These are phyloP conservation scores for Senna siamea DNA, from an alignment of 306 rosid species.

Conservation along the genomic window DNA sequence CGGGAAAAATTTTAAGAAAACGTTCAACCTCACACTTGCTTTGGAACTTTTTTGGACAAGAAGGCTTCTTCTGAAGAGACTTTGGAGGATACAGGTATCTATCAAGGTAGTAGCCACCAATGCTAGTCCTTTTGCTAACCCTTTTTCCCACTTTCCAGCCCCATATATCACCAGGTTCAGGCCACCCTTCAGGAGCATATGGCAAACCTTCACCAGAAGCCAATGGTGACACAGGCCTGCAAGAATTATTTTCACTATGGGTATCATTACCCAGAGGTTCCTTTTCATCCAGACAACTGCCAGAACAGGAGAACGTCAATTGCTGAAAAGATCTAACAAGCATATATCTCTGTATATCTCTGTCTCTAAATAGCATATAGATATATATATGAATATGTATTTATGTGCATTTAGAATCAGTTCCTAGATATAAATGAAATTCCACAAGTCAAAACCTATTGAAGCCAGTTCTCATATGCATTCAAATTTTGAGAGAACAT, in stretches of 20 bases:
- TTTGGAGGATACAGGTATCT: slow-evolving; percentile 60
- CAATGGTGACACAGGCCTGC: slow-evolving; percentile 44
- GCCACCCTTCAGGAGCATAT: slow-evolving; percentile 79
- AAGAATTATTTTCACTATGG: slow-evolving; percentile 39
- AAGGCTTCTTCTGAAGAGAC: slow-evolving; percentile 29
- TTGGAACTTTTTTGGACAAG: slow-evolving; percentile 37
- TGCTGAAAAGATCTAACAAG: neutral
- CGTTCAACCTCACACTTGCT: slow-evolving; percentile 61
- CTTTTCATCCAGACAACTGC: slow-evolving; percentile 13
- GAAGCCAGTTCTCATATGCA: too few relatives aligned
- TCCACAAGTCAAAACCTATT: too few relatives aligned
- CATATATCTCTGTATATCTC: too few relatives aligned
- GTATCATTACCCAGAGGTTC: slow-evolving; percentile 43
- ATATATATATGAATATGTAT: too few relatives aligned
- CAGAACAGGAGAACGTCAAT: slow-evolving; percentile 8
- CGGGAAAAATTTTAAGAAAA: slow-evolving; percentile 53
- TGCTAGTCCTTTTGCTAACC: too few relatives aligned
- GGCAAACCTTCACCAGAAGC: slow-evolving; percentile 72
- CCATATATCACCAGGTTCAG: slow-evolving; percentile 70
- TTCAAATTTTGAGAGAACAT: neutral
- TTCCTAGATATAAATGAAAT: too few relatives aligned
- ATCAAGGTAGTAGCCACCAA: slow-evolving; percentile 57
- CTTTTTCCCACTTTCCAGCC: slow-evolving; percentile 71
- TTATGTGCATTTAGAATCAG: too few relatives aligned
- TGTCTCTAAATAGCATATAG: too few relatives aligned